A percentile compares a stretch with the other conserved stretches of the same genome.
Evolutionary conservation across 1,284 basidiomycete genomes (phyloP).

Genomic region (Coniferiporia weirii): DNA sequence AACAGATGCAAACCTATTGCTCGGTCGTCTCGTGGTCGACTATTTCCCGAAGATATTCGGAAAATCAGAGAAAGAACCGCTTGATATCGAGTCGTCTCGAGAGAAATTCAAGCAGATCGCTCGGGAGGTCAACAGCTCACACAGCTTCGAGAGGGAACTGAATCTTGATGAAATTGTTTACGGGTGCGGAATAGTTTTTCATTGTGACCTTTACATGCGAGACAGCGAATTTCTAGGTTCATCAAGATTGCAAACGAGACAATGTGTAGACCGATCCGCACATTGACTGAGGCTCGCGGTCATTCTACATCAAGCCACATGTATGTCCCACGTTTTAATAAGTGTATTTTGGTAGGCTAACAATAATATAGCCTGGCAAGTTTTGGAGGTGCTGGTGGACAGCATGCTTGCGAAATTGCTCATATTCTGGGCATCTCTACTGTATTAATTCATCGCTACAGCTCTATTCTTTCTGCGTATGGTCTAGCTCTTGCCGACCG

Average conservation of each 20-base stretch:
- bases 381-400: conserved; percentile 90
- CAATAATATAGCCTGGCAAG: conserved; percentile 57
- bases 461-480: conserved; percentile 85
- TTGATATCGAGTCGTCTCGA: conserved; percentile 68
- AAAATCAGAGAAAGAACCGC: conserved; percentile 74
- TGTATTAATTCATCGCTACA: conserved; percentile 82
- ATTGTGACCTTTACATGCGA: background rate
- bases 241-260: conserved; percentile 93
- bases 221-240: conserved; percentile 50
- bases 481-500: conserved; percentile 86
- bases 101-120: conserved; percentile 62
- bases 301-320: conserved; percentile 82
- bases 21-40: conserved; percentile 78
- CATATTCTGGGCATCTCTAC: conserved; percentile 76
- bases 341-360: background rate
- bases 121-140: conserved; percentile 60
- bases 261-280: conserved; percentile 90
- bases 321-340: conserved; percentile 32
- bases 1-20: conserved; percentile 82
- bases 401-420: conserved; percentile 88
- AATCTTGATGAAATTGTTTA: conserved; percentile 85
- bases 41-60: conserved; percentile 90
- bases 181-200: conserved; percentile 44
- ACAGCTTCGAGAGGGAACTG: conserved; percentile 49
- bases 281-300: conserved; percentile 87